Evolutionary conservation across 2,329 filamentous ascomycete genomes (phyloP).

Genomic region (Massarina eburnea): DNA sequence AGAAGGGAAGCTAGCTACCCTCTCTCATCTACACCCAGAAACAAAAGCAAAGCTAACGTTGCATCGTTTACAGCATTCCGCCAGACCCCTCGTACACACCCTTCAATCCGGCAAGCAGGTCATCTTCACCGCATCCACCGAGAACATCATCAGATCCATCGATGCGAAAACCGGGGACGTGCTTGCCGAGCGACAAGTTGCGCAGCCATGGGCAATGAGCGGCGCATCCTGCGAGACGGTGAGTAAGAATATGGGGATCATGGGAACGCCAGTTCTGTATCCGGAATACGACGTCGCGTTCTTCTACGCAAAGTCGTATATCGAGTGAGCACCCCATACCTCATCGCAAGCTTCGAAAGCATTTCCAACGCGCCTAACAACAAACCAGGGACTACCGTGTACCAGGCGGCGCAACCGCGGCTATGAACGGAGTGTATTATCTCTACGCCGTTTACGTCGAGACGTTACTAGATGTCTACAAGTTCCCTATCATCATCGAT

Average conservation of each 20-base stretch:
- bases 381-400: constrained; percentile 20
- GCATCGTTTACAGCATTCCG: constrained; percentile 43
- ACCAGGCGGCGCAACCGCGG: constrained; percentile 28
- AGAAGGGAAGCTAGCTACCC: constrained; percentile 21
- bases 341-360: neutral
- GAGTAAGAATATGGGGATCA: constrained; percentile 20
- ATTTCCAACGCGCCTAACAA: neutral
- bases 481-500: constrained; percentile 54
- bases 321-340: constrained; percentile 16
- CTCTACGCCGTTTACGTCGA: constrained; percentile 46
- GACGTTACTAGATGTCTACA: constrained; percentile 41
- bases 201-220: constrained; percentile 17
- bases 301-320: constrained; percentile 32
- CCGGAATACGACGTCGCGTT: constrained; percentile 28
- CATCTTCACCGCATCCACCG: constrained; percentile 20
- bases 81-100: constrained; percentile 52
- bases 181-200: constrained; percentile 16
- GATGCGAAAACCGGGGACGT: constrained; percentile 18
- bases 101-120: constrained; percentile 30
- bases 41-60: neutral
- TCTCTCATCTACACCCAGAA: neutral
- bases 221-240: constrained; percentile 13
- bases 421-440: constrained; percentile 44
- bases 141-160: constrained; percentile 21
- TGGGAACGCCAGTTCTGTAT: constrained; percentile 23